Conservation (phyloP, 805 yeast genomes). For the Saturnispora zaruensis region DNA sequence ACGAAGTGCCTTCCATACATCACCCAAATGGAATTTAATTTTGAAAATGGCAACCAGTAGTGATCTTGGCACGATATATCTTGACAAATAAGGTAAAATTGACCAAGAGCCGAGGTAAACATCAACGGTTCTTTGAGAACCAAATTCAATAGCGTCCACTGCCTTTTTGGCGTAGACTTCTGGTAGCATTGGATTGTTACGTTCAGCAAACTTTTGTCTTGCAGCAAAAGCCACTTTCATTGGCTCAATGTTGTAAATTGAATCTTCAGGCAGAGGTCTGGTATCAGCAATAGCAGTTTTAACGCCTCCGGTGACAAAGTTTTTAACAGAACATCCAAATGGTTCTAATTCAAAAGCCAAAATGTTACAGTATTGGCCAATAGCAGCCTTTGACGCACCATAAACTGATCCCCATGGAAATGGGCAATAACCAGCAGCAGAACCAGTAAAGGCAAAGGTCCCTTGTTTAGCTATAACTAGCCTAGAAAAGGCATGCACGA, state of each 20-base stretch:
- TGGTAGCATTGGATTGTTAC: conserved; percentile 51
- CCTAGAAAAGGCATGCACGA: conserved; percentile 45
- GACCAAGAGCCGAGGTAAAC: conserved; percentile 45
- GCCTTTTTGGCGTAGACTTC: conserved; percentile 49
- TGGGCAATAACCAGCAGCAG: conserved; percentile 54
- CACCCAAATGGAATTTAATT: conserved; percentile 30
- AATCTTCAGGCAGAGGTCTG: conserved; percentile 47
- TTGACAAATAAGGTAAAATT: conserved; percentile 18
- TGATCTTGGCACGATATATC: conserved; percentile 22
- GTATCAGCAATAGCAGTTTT: conserved; percentile 60
- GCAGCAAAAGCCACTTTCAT: conserved; percentile 39
- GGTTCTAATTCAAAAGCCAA: conserved; percentile 62
- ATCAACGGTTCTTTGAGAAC: conserved; percentile 35
- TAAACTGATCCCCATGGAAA: conserved; percentile 67
- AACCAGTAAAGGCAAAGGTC: conserved; percentile 65
- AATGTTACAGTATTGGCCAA: conserved; percentile 59
- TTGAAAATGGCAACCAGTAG: conserved; percentile 21
- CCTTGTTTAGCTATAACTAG: conserved; percentile 52
- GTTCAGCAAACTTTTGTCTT: conserved; percentile 52
- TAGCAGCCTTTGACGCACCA: conserved; percentile 65
- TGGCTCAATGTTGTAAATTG: conserved; percentile 45
- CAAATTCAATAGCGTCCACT: conserved; percentile 38
- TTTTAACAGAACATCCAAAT: conserved; percentile 61
- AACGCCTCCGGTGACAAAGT: conserved; percentile 71
- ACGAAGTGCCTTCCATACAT: conserved; percentile 27